Percentiles rank a stretch among this genome's conserved stretches.
These are phyloP conservation scores for Eucalyptus rudis DNA, from an alignment of 345 rosid species.

Conservation along the genomic window DNA sequence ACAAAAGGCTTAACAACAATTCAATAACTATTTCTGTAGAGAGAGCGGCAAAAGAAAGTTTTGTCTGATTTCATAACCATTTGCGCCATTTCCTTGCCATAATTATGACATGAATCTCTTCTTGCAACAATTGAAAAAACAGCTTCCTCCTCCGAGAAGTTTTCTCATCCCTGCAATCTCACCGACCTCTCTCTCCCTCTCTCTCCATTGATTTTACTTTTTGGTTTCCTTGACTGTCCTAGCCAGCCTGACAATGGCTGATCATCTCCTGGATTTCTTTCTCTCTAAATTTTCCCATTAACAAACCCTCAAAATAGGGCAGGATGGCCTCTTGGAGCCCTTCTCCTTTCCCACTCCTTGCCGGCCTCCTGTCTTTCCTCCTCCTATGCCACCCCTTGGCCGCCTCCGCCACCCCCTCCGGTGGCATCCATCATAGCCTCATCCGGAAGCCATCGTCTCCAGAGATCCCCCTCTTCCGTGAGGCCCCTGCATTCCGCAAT, in stretches of 20 bases:
- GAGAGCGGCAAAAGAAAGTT: background rate
- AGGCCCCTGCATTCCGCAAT: slow-evolving; percentile 36
- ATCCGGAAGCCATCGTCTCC: slow-evolving; percentile 14
- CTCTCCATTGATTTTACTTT: background rate
- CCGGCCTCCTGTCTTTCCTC: slow-evolving; percentile 10
- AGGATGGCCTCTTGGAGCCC: slow-evolving; percentile 15
- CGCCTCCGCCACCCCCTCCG: background rate
- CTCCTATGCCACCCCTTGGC: background rate
- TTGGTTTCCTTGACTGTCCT: background rate
- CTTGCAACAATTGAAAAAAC: background rate
- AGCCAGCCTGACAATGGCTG: slow-evolving; percentile 13
- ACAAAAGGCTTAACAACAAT: background rate
- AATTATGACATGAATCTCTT: background rate
- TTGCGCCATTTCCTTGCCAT: background rate
- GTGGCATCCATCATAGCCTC: slow-evolving; percentile 5
- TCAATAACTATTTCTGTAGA: background rate
- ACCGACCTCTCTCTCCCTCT: slow-evolving; percentile 6
- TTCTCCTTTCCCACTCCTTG: background rate
- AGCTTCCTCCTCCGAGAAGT: slow-evolving; percentile 20
- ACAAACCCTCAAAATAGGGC: background rate
- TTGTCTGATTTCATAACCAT: background rate
- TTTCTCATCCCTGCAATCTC: slow-evolving; percentile 37
- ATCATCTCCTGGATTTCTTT: background rate
- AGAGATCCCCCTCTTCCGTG: slow-evolving; percentile 16
- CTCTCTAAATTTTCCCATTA: background rate